phyloP scores from a whole-genome alignment of 179 eudicot species.

The Heliamphora pulchella region DNA sequence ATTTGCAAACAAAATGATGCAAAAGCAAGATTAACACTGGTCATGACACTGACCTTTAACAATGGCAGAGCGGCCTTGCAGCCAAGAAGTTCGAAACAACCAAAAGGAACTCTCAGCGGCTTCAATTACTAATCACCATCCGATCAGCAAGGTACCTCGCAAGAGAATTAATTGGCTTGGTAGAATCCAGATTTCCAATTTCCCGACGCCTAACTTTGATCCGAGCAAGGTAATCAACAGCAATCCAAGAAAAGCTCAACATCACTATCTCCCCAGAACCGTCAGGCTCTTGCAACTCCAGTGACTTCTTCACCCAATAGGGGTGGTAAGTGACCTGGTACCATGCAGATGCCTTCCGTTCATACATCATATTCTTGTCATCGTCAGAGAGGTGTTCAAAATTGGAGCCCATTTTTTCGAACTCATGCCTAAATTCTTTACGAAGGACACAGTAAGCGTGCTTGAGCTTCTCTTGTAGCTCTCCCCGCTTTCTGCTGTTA shows the following conservation, averaged over 20 bases:
- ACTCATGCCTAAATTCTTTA: conserved; percentile 64
- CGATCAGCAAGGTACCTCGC: conserved; percentile 54
- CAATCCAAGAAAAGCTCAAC: conserved; percentile 87
- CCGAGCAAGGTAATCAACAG: conserved; percentile 74
- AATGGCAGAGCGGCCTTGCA: conserved; percentile 62
- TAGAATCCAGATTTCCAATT: conserved; percentile 17
- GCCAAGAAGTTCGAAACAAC: conserved; percentile 19
- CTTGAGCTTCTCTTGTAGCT: conserved; percentile 76
- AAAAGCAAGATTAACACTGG: too few species aligned
- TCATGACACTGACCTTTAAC: background rate
- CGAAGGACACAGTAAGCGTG: conserved; percentile 63
- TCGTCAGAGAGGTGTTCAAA: conserved; percentile 36
- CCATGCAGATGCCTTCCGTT: conserved; percentile 92
- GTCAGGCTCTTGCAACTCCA: conserved; percentile 46
- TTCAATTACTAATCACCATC: conserved; percentile 22
- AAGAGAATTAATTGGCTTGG: conserved; percentile 60
- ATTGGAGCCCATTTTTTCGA: conserved; percentile 42
- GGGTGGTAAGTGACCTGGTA: conserved; percentile 76
- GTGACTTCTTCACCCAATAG: conserved; percentile 44
- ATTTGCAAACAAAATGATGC: too few species aligned
- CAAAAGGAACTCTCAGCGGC: background rate
- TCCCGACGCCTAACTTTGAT: conserved; percentile 46
- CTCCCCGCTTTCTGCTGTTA: conserved; percentile 64
- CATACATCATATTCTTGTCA: conserved; percentile 53
- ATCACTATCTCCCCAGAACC: conserved; percentile 31